These are phyloP conservation scores for Dissophora ornata DNA, from an alignment of 192 early-diverging fungal genomes.

Conservation along the genomic window DNA sequence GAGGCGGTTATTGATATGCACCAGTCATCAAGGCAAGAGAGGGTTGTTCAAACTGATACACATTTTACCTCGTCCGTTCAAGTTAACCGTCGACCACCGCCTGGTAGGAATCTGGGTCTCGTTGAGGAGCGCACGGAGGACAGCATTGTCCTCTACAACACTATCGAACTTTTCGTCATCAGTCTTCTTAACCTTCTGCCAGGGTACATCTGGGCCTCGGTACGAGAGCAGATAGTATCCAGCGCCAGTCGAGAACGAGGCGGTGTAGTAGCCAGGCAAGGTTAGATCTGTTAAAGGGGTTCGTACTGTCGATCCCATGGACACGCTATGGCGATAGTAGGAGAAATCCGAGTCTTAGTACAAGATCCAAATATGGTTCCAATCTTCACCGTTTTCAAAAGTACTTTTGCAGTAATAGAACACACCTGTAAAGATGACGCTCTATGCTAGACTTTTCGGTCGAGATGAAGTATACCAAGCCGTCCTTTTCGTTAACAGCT, in stretches of 20 bases:
- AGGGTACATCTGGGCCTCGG: conserved; percentile 86
- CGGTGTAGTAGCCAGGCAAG: conserved; percentile 72
- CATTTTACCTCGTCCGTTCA: conserved; percentile 34
- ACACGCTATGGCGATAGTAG: conserved; percentile 28
- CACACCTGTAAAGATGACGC: conserved; percentile 46
- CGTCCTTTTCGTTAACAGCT: conserved; percentile 46
- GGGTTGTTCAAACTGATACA: too few relatives aligned
- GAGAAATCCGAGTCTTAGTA: not conserved
- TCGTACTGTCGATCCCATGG: conserved; percentile 35
- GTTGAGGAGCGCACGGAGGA: conserved; percentile 57
- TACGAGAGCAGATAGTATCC: conserved; percentile 84
- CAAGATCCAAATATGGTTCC: too few relatives aligned
- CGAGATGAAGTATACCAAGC: conserved; percentile 45
- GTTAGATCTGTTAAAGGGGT: conserved; percentile 55
- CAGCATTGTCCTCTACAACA: conserved; percentile 68
- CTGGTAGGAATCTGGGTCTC: conserved; percentile 70
- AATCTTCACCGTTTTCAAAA: too few relatives aligned
- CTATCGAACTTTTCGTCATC: conserved; percentile 63
- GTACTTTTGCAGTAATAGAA: too few relatives aligned
- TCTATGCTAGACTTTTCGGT: conserved; percentile 39
- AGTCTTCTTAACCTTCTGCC: conserved; percentile 72
- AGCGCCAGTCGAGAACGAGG: conserved; percentile 76
- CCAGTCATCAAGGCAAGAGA: too few relatives aligned
- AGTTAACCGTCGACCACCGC: conserved; percentile 57
- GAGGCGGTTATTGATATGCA: too few relatives aligned